phyloP scores from a whole-genome alignment of 441 rosid genomes.

The Gossypium davidsonii region DNA sequence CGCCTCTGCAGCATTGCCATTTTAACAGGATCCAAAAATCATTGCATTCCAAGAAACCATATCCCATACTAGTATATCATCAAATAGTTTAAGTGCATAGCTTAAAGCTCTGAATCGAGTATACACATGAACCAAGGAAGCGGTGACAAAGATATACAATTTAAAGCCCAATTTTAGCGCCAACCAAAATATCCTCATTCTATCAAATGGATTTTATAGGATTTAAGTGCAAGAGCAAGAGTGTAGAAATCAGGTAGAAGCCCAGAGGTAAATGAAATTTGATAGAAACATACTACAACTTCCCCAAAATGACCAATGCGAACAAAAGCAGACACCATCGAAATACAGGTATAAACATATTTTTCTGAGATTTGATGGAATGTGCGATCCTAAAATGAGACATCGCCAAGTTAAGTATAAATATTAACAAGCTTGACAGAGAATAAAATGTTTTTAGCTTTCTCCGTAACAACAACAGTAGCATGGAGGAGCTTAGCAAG shows the following conservation, averaged over 20 bases:
- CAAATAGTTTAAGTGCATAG: constrained; percentile 46
- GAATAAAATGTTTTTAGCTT: constrained; percentile 25
- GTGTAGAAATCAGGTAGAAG: constrained; percentile 71
- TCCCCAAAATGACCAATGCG: constrained; percentile 30
- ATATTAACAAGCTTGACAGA: constrained; percentile 54
- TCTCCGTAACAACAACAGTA: constrained; percentile 46
- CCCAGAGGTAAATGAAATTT: constrained; percentile 39
- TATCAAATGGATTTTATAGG: constrained; percentile 48
- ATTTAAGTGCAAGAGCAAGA: constrained; percentile 66
- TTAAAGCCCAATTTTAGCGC: constrained; percentile 61
- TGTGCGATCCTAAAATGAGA: constrained; percentile 29
- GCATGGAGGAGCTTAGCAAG: constrained; percentile 49
- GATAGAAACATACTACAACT: constrained; percentile 48
- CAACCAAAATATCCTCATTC: constrained; percentile 53
- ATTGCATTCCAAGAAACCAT: constrained; percentile 76
- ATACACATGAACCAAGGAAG: constrained; percentile 64
- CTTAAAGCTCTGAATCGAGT: constrained; percentile 38
- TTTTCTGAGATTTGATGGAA: constrained; percentile 43
- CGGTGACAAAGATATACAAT: constrained; percentile 60
- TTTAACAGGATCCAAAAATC: constrained; percentile 71
- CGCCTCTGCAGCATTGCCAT: constrained; percentile 49
- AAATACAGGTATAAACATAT: constrained; percentile 63
- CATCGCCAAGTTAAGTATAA: constrained; percentile 46
- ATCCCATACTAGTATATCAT: constrained; percentile 58
- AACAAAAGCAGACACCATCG: constrained; percentile 60